Conservation (phyloP, 2,329 filamentous ascomycete genomes). For the Bipolaris zeicola region DNA sequence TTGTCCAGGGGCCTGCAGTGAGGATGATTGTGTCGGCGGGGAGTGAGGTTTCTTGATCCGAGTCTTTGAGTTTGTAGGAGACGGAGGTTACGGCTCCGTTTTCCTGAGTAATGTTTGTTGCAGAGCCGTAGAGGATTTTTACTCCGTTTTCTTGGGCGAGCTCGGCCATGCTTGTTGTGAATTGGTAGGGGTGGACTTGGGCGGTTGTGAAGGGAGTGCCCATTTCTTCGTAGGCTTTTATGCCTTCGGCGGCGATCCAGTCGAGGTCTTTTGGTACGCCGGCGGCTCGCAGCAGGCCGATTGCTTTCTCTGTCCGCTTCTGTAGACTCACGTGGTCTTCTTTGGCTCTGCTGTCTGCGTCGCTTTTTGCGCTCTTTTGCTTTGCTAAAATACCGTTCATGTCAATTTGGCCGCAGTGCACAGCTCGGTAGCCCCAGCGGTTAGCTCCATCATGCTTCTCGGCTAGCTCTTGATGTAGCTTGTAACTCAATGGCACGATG, state of each 20-base stretch:
- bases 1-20: constrained; percentile 68
- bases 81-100: constrained; percentile 66
- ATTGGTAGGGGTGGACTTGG: constrained; percentile 90
- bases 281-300: constrained; percentile 59
- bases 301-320: constrained; percentile 59
- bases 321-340: constrained; percentile 58
- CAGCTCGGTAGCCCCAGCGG: constrained; percentile 83
- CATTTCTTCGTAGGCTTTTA: constrained; percentile 81
- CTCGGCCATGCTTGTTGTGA: constrained; percentile 81
- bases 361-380: constrained; percentile 29
- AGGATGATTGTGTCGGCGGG: constrained; percentile 64
- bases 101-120: constrained; percentile 67
- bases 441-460: constrained; percentile 77
- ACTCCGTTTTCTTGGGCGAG: constrained; percentile 68
- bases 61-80: constrained; percentile 62
- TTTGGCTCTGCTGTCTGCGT: constrained; percentile 41
- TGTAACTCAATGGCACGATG: constrained; percentile 85
- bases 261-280: constrained; percentile 78
- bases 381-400: constrained; percentile 52
- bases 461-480: constrained; percentile 82
- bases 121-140: constrained; percentile 69
- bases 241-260: constrained; percentile 74
- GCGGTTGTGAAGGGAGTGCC: constrained; percentile 80
- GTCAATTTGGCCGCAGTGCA: constrained; percentile 73
- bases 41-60: constrained; percentile 54